These are phyloP conservation scores for Laburnicola sp. DNA, from an alignment of 2,329 filamentous ascomycete genomes.

Conservation along the genomic window DNA sequence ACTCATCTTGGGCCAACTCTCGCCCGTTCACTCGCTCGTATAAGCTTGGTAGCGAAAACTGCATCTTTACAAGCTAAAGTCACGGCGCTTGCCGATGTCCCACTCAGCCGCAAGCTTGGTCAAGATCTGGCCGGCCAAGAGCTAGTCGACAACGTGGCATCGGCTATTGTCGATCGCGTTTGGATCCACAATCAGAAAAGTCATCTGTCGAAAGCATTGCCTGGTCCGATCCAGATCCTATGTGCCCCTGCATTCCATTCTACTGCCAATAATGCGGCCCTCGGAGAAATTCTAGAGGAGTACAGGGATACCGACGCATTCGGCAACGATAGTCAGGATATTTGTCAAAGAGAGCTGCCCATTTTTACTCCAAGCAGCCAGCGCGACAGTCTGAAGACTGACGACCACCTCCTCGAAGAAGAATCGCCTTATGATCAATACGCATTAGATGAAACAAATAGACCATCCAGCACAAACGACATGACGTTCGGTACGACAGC, in stretches of 20 bases:
- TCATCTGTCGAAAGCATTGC: constrained; percentile 10
- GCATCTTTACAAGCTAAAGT: constrained; percentile 22
- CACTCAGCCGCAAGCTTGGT: background rate
- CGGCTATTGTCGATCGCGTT: constrained; percentile 8
- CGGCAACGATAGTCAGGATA: too few species aligned
- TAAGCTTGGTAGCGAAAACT: constrained; percentile 13
- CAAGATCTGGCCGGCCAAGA: background rate
- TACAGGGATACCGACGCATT: background rate
- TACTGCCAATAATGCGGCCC: background rate
- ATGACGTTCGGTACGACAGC: too few species aligned
- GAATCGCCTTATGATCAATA: too few species aligned
- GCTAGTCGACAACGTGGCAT: background rate
- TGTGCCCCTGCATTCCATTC: background rate
- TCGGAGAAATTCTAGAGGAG: constrained; percentile 6
- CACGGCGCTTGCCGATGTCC: constrained; percentile 1
- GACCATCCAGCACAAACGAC: too few species aligned
- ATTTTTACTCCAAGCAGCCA: background rate
- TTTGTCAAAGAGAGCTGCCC: too few species aligned
- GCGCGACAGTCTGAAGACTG: background rate
- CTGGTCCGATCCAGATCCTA: constrained; percentile 15
- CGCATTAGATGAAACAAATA: too few species aligned
- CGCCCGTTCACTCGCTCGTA: constrained; percentile 36
- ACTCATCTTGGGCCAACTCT: constrained; percentile 46
- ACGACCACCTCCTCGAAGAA: too few species aligned
- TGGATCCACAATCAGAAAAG: constrained; percentile 22